Conservation (phyloP, 441 rosid species). For the Manihot esculenta region DNA sequence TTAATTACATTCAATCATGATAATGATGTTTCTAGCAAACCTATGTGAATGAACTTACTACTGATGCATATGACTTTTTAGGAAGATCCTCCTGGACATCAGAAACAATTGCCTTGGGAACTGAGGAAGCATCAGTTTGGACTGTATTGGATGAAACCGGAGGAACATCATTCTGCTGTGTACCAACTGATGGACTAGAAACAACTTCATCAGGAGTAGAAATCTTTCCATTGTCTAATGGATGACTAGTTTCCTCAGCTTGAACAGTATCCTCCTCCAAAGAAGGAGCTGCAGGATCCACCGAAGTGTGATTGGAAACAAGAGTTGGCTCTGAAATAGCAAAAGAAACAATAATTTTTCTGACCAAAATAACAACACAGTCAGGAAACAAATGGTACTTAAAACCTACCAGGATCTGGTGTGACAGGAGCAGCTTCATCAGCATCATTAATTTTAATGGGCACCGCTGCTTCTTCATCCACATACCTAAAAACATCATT, state of each 20-base stretch:
- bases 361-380: not conserved
- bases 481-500: constrained; percentile 79
- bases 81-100: constrained; percentile 58
- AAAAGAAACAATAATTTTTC: constrained; percentile 9
- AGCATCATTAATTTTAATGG: constrained; percentile 32
- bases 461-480: constrained; percentile 46
- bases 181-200: constrained; percentile 39
- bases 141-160: constrained; percentile 23
- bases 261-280: constrained; percentile 45
- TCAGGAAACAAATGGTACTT: constrained; percentile 18
- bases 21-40: constrained; percentile 37
- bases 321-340: constrained; percentile 47
- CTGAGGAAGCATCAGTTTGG: constrained; percentile 7
- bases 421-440: constrained; percentile 37
- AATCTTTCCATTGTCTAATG: constrained; percentile 55
- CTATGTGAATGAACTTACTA: constrained; percentile 48
- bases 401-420: constrained; percentile 58
- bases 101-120: constrained; percentile 28
- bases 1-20: constrained; percentile 25
- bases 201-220: constrained; percentile 52
- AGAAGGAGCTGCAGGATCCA: constrained; percentile 41
- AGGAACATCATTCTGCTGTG: constrained; percentile 31
- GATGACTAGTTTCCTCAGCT: constrained; percentile 56
- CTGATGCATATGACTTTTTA: constrained; percentile 75
- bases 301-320: constrained; percentile 31